Evolutionary conservation across 2,329 filamentous ascomycete genomes (phyloP), one percentile per base, ranked within the genome.

Genomic region (Blumeria graminis): DNA sequence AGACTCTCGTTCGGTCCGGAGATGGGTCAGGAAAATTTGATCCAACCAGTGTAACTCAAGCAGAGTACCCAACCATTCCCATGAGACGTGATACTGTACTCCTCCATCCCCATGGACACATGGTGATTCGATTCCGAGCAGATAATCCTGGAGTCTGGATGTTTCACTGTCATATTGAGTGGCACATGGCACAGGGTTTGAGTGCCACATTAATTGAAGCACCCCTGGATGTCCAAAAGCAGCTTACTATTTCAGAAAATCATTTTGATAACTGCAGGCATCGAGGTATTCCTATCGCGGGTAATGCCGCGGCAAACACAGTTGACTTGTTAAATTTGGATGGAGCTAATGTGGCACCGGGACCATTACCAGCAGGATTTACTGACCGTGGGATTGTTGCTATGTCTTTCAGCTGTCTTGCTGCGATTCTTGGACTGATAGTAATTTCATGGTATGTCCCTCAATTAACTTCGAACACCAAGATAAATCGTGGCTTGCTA

Each of bases 91-190:
- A 90, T 59, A 85, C 81, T 0, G 67, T 84, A 0, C 75, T 82
- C 1, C 68, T 87, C 13, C 43, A 74, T 18, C 80, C 81, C 0
- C 72, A 77, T 35, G 82, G 84, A 0, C 79, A 84, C 66, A 74
- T 83, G 28, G 77, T 87, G 10, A 64, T 90, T 22, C 72, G 80
- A n/a, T 83, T 82, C 69, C 70, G 71, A 57, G 78, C 81, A 1
- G 74, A 84, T 63, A 85, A 85, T 61, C 78, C 82, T 10, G 81
- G 80, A 63, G 71, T 84, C 22, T 84, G 80, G 80, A 67, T 84
- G 3, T 84, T 88, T 70, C 84, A 88, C 68, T 89, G 84, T 68
- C 85, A 90, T 65, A 82, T 89, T 56, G 82, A 86, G 64, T 90
- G 82, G 82, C 83, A 87, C 65, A 71, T 85, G 57, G 69, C 74